phyloP scores from a whole-genome alignment of 164 flowering plant genomes.

The Litsea cubeba region DNA sequence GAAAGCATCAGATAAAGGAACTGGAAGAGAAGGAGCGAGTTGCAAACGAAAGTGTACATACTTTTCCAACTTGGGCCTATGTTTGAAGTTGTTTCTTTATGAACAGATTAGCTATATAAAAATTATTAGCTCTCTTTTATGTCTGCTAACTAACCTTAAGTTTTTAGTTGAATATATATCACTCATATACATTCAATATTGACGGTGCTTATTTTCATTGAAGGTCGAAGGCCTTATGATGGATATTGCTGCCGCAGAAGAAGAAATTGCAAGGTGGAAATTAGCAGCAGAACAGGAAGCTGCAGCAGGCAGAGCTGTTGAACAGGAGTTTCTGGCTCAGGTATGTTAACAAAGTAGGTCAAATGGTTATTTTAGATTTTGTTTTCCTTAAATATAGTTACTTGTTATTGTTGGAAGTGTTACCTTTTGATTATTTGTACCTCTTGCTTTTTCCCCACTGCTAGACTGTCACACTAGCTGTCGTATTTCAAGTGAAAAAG shows the following conservation, averaged over 20 bases:
- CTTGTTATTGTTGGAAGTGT: not conserved
- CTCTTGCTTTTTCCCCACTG: not conserved
- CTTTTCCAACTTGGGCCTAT: not conserved
- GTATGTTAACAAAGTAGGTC: conserved; percentile 25
- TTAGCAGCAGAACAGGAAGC: conserved; percentile 97
- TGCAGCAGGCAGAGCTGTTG: conserved; percentile 86
- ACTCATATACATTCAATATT: not conserved
- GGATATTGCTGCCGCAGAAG: conserved; percentile 91
- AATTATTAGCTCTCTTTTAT: not conserved
- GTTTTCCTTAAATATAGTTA: not conserved
- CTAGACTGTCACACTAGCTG: no score
- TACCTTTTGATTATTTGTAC: not conserved
- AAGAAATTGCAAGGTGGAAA: conserved; percentile 96
- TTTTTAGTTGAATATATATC: not conserved
- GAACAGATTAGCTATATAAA: not conserved
- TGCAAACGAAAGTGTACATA: conserved; percentile 75
- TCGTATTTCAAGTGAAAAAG: no score
- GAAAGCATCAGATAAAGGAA: conserved; percentile 58
- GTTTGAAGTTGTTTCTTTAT: not conserved
- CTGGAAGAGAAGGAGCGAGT: conserved; percentile 84
- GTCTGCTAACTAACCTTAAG: not conserved
- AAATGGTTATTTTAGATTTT: not conserved
- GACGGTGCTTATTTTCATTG: conserved; percentile 8
- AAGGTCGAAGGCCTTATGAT: conserved; percentile 96
- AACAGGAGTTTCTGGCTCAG: conserved; percentile 70